Evolutionary conservation across 1,284 basidiomycete species (phyloP).

Genomic region (Heterobasidion occidentale): DNA sequence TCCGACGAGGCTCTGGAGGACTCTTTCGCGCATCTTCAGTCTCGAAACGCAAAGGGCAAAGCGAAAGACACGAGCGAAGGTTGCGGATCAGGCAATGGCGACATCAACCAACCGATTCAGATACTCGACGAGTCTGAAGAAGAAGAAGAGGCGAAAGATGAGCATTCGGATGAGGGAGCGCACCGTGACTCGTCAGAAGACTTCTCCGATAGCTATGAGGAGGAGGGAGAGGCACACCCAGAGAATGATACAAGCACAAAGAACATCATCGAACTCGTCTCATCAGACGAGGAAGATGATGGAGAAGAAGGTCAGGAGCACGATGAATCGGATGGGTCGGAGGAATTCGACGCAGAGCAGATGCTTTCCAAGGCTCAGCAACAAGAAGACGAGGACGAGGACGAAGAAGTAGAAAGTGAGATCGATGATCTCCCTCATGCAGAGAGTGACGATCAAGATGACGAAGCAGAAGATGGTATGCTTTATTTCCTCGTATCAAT

Average conservation of each 20-base stretch:
- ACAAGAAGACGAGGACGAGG: conserved; percentile 10
- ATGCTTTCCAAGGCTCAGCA: neutral
- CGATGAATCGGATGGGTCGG: conserved; percentile 10
- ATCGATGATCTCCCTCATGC: conserved; percentile 7
- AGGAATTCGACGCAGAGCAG: conserved; percentile 1
- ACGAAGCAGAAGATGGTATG: neutral
- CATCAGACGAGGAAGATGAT: conserved; percentile 8
- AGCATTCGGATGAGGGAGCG: conserved; percentile 5
- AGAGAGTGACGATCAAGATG: conserved; percentile 14
- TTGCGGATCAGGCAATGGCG: conserved; percentile 40
- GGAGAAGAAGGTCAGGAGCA: conserved; percentile 11
- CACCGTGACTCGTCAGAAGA: conserved; percentile 8
- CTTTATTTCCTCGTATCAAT: neutral
- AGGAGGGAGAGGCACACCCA: neutral
- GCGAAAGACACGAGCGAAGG: conserved; percentile 51
- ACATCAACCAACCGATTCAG: conserved; percentile 37
- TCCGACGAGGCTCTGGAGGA: conserved; percentile 34
- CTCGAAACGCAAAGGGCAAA: conserved; percentile 50
- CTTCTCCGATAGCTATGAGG: neutral
- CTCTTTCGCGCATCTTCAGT: conserved; percentile 44
- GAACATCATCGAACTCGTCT: neutral
- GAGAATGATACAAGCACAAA: neutral
- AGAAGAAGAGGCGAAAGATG: conserved; percentile 14
- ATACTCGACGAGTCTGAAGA: conserved; percentile 25
- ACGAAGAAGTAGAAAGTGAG: conserved; percentile 20